phyloP scores from a whole-genome alignment of 257 asterid genomes.

The Primulina huaijiensis region DNA sequence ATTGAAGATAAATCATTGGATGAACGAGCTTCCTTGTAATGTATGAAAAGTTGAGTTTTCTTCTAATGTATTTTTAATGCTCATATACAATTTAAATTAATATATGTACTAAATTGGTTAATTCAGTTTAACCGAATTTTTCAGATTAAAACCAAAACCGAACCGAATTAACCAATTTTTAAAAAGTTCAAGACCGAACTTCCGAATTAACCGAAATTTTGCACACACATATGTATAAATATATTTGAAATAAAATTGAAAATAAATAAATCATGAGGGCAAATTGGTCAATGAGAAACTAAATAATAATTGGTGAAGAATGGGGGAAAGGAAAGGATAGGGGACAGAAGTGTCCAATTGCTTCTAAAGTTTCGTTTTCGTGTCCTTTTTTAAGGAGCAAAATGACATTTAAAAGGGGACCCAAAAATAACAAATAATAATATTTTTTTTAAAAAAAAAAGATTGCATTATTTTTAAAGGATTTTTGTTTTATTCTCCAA shows the following conservation, averaged over 20 bases:
- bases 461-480: neutral
- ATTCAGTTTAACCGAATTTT: too few species aligned
- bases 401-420: slow-evolving; percentile 29
- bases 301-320: neutral
- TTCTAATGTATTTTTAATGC: too few species aligned
- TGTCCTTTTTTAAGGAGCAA: slow-evolving; percentile 15
- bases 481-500: neutral
- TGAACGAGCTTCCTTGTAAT: too few species aligned
- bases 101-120: too few species aligned
- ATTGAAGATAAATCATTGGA: too few species aligned
- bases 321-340: slow-evolving; percentile 2
- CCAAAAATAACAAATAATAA: neutral
- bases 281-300: slow-evolving; percentile 13
- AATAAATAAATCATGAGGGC: slow-evolving; percentile 1
- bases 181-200: too few species aligned
- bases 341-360: slow-evolving; percentile 23
- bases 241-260: neutral
- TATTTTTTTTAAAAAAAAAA: neutral
- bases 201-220: too few species aligned
- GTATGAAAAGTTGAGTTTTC: too few species aligned
- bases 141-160: too few species aligned
- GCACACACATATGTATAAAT: too few species aligned
- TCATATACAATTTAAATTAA: too few species aligned
- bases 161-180: too few species aligned
- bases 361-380: slow-evolving; percentile 21